phyloP scores from a whole-genome alignment of 2,329 filamentous ascomycete species.

The Botrytis paeoniae region DNA sequence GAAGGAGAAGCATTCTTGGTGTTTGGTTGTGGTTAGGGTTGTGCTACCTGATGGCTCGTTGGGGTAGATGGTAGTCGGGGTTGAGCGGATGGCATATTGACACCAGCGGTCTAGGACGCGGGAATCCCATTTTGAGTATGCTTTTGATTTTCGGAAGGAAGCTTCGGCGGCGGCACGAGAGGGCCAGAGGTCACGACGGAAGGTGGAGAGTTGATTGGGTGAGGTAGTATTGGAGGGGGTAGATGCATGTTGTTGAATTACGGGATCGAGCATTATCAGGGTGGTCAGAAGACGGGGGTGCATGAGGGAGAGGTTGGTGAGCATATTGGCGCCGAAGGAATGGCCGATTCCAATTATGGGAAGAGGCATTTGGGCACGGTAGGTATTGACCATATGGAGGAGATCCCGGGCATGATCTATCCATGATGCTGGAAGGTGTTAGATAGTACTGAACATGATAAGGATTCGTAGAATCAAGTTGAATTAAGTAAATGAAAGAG shows the following conservation, averaged over 20 bases:
- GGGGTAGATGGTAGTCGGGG: conserved; percentile 62
- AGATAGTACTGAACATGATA: background rate
- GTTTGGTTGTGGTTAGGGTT: conserved; percentile 76
- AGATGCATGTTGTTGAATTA: conserved; percentile 57
- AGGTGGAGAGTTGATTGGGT: conserved; percentile 61
- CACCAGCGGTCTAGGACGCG: conserved; percentile 75
- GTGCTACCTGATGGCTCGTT: conserved; percentile 47
- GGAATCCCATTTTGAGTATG: conserved; percentile 80
- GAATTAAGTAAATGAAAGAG: background rate
- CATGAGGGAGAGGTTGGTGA: conserved; percentile 68
- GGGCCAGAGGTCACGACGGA: conserved; percentile 79
- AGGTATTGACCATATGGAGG: conserved; percentile 76
- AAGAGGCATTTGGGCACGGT: conserved; percentile 71
- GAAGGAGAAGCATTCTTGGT: conserved; percentile 84
- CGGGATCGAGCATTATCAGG: conserved; percentile 79
- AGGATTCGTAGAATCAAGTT: background rate
- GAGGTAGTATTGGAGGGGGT: conserved; percentile 38
- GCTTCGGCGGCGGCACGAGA: conserved; percentile 65
- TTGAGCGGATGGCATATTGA: conserved; percentile 68
- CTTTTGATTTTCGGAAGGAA: conserved; percentile 65
- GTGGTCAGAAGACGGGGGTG: conserved; percentile 78
- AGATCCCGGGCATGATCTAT: conserved; percentile 80
- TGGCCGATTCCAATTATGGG: conserved; percentile 83
- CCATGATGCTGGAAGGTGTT: conserved; percentile 63
- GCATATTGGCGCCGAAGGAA: conserved; percentile 77